Base-by-base conservation (phyloP, 805 yeast species). In the Nakazawaea populi region DNA sequence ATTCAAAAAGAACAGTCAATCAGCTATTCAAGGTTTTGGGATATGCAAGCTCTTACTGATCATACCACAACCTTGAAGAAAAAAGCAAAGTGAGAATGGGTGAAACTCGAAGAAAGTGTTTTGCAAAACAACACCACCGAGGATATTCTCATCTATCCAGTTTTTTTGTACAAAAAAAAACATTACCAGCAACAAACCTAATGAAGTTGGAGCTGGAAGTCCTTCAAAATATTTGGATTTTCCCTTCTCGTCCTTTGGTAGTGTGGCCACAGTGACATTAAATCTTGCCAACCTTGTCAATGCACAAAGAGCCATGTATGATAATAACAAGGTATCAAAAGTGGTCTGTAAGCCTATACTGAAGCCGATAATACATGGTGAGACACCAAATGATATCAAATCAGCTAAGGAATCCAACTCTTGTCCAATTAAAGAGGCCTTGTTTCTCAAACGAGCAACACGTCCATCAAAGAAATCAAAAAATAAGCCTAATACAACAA, bases 321-420 rank as follows among this genome's bases (percentile, higher is more conserved):
- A 76, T 54, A 94, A 76, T 27, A 87, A 64, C 53, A 89, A 72
- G 4, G 84, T 87, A 64, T 94, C 99, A 12, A 83, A 64, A 0
- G 96, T 86, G 5, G 96, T 73, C 61, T 88, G 88, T 65, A 91
- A 81, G 4, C 99, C 99, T 63, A 91, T 80, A 44, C 91, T 82
- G 66, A 90, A 94, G 4, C 96, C 99, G 66, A 89, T 84, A 12
- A 89, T 76, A 6, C 97, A 96, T 2, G 99, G 99, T 1, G 96
- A 91, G 35, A 92, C 96, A 55, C 97, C 96, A 66, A 94, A 94
- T 10, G 96, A 88, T 37, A 92, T 80, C 61, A 94, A 79, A 69
- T 94, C 99, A 27, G 99, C 99, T 60, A 94, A 77, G 1, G 97
- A 91, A 65, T 94, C 99, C 61, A 94, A 79, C 71, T 94, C 99